Conservation (phyloP, 768 basidiomycete species). For the Saitozyma sp. region DNA sequence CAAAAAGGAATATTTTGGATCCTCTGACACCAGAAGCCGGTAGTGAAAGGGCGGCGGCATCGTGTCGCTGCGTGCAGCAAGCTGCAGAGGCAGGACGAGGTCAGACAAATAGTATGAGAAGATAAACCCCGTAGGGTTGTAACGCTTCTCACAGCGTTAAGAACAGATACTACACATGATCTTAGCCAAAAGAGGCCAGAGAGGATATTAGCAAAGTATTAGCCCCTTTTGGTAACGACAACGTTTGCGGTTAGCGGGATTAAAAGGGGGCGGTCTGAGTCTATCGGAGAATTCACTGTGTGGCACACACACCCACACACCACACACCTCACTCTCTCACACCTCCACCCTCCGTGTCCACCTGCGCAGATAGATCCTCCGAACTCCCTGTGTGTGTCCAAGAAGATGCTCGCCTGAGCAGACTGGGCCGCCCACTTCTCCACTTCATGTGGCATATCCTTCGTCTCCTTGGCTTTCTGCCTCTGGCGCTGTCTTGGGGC, state of each 20-base stretch:
- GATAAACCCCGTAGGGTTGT: slow-evolving; percentile 25
- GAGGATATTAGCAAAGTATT: slow-evolving; percentile 30
- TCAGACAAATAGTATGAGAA: slow-evolving; percentile 37
- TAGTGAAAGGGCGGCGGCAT: slow-evolving; percentile 46
- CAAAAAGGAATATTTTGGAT: slow-evolving; percentile 12
- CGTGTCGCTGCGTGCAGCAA: slow-evolving; percentile 38
- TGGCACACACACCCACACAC: not conserved
- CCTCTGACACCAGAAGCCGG: slow-evolving; percentile 47
- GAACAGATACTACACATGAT: slow-evolving; percentile 52
- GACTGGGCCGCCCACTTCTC: no score
- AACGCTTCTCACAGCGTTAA: slow-evolving; percentile 46
- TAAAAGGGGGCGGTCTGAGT: not conserved
- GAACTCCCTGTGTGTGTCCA: no score
- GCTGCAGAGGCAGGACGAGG: slow-evolving; percentile 36
- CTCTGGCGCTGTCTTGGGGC: not conserved
- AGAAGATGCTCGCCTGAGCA: no score
- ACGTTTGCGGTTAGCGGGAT: not conserved
- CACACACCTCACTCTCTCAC: not conserved
- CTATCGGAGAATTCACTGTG: not conserved
- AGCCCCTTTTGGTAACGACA: not conserved
- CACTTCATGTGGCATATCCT: not conserved
- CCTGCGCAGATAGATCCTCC: not conserved
- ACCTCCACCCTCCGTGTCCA: not conserved
- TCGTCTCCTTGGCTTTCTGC: not conserved
- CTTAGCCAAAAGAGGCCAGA: slow-evolving; percentile 53